Base-by-base conservation (phyloP, 1,284 basidiomycete species). In the Polyporus tsugae region DNA sequence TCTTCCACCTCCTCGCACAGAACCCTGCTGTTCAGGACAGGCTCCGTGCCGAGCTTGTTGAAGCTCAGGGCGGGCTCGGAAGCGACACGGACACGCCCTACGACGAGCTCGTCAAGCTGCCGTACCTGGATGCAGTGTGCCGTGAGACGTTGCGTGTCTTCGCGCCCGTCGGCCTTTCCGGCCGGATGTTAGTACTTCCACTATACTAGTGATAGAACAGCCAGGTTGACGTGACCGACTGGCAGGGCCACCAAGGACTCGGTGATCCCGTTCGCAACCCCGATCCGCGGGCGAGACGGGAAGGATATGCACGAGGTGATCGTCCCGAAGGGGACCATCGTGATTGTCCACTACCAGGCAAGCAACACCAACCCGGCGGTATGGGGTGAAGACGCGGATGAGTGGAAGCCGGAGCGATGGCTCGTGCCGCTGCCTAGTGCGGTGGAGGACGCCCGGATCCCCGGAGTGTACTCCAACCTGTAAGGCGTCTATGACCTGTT, bases 111-210 rank as follows among this genome's bases (percentile, higher is more conserved):
- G 39, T 62, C 46, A 60, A 60, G 46, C 76, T 89, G 0, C 79
- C 82, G 0, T 88, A 86, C 70, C 79, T 91, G 35, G 87, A 90
- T 64, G 82, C 82, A 3, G 84, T 86, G 6, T 78, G 63, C 49
- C 33, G 62, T 4, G 49, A 63, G 52, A 62, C 60, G 17, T 33
- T 52, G 4, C 25, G 46, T 91, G n/a, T 85, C 87, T 60, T 91
- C 94, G 79, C 81, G 0, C 36, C 46, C 25, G 29, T 55, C 38
- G 9, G 9, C 10, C 10, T 52, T 6, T 41, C 41, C n/a, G 62
- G n/a, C 9, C 19, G 39, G 35, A 29, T 41, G 63, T 60, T 13
- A 36, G 62, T 42, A 22, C 15, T 39, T 42, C 9, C 6, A 6
- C 19, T 41, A 4, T 1, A n/a, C 22, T 9, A 2, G 2, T 33